Conservation (phyloP, 441 rosid genomes). For the Adansonia gregorii region DNA sequence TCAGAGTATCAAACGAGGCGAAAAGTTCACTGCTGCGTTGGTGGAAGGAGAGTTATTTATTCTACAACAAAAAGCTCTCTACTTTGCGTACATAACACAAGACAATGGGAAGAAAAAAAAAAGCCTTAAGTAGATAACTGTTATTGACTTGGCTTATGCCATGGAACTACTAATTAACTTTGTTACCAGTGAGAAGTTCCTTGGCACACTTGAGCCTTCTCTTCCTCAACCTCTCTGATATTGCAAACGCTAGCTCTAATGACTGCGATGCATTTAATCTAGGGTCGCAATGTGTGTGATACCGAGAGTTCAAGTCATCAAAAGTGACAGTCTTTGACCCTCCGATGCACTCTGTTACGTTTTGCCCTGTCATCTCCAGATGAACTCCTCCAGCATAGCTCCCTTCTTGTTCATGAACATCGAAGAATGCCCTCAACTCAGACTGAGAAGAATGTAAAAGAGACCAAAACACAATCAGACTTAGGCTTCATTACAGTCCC, state of each 20-base stretch:
- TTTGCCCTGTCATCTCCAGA: slow-evolving; percentile 22
- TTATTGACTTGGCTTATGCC: neutral
- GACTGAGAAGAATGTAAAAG: slow-evolving; percentile 5
- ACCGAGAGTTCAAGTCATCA: slow-evolving; percentile 22
- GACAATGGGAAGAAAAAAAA: neutral
- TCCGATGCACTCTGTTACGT: slow-evolving; percentile 19
- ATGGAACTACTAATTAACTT: neutral
- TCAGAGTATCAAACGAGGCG: neutral
- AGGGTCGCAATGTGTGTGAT: slow-evolving; percentile 25
- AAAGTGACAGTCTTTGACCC: slow-evolving; percentile 15
- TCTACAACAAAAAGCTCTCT: neutral
- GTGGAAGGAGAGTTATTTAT: neutral
- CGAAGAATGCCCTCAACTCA: slow-evolving; percentile 26
- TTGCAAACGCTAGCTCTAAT: slow-evolving; percentile 29
- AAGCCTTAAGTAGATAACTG: neutral
- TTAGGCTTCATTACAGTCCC: neutral
- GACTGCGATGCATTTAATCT: slow-evolving; percentile 25
- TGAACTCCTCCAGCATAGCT: slow-evolving; percentile 23
- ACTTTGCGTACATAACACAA: neutral
- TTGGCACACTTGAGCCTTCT: slow-evolving; percentile 22
- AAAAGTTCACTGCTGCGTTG: neutral
- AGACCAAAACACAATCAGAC: neutral
- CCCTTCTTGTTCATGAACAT: slow-evolving; percentile 23
- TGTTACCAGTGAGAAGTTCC: neutral
- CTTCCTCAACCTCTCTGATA: slow-evolving; percentile 27